phyloP scores from a whole-genome alignment of 768 basidiomycete genomes.

The Xerocomellus amylosporus region DNA sequence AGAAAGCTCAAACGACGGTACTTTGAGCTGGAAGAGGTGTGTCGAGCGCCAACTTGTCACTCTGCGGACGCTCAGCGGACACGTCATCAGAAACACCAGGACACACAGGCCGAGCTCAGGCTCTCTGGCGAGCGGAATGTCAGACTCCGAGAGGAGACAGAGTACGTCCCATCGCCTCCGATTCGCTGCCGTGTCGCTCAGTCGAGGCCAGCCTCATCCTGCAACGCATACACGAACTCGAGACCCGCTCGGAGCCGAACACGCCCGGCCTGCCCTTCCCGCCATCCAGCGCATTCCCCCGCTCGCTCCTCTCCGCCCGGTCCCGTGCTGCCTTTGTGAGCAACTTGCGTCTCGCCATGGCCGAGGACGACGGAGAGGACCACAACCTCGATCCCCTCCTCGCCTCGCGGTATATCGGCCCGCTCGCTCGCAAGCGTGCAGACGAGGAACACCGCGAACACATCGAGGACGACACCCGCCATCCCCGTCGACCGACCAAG shows the following conservation, averaged over 20 bases:
- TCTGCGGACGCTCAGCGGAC: not conserved
- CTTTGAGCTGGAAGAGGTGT: slow-evolving; percentile 68
- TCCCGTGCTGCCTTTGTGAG: slow-evolving; percentile 44
- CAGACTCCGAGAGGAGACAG: slow-evolving; percentile 59
- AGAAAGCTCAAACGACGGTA: slow-evolving; percentile 61
- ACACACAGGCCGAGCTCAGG: slow-evolving; percentile 52
- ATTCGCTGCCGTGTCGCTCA: not conserved
- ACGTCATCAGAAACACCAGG: slow-evolving; percentile 53
- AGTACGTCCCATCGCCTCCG: slow-evolving; percentile 40
- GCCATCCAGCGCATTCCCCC: slow-evolving; percentile 48
- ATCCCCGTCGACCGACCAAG: slow-evolving; percentile 35
- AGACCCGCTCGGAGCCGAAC: slow-evolving; percentile 38
- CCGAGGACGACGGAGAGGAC: slow-evolving; percentile 44
- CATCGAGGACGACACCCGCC: slow-evolving; percentile 46
- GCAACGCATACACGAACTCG: slow-evolving; percentile 61
- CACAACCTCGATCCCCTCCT: slow-evolving; percentile 45
- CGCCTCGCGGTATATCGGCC: slow-evolving; percentile 45
- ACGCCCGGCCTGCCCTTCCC: slow-evolving; percentile 35
- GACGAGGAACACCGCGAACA: slow-evolving; percentile 43
- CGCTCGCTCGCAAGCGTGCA: slow-evolving; percentile 42
- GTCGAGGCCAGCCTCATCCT: slow-evolving; percentile 44
- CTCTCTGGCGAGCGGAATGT: slow-evolving; percentile 63
- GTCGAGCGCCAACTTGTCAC: slow-evolving; percentile 19
- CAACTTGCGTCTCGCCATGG: slow-evolving; percentile 49
- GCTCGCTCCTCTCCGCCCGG: slow-evolving; percentile 42